These are phyloP conservation scores for Flueggea neowawraea DNA, from an alignment of 441 rosid genomes.

Conservation along the genomic window DNA sequence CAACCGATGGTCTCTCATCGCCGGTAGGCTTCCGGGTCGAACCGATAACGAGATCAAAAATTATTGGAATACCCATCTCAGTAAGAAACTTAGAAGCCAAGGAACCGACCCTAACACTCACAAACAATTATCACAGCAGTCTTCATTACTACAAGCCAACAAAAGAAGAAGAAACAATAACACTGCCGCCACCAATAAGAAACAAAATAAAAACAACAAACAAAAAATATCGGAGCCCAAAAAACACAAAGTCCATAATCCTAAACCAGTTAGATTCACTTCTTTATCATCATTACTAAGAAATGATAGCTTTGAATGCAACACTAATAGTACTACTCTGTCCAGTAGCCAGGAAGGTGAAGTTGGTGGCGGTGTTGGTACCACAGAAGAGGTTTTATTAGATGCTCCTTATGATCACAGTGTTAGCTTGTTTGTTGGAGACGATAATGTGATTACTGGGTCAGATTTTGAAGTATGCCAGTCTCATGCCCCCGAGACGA, in stretches of 20 bases:
- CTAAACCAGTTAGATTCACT: constrained; percentile 37
- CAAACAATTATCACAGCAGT: constrained; percentile 19
- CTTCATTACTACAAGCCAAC: neutral
- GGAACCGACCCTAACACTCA: constrained; percentile 37
- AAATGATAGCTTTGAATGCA: constrained; percentile 32
- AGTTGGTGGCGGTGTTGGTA: neutral
- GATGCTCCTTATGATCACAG: constrained; percentile 6
- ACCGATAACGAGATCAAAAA: constrained; percentile 80
- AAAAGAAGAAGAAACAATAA: constrained; percentile 12
- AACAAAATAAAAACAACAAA: neutral
- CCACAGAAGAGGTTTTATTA: neutral
- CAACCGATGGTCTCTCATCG: constrained; percentile 72
- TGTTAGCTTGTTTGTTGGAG: constrained; percentile 18
- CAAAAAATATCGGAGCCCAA: neutral
- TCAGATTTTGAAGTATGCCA: constrained; percentile 24
- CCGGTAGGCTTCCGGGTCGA: constrained; percentile 73
- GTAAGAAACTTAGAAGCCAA: constrained; percentile 35
- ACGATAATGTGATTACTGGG: constrained; percentile 16
- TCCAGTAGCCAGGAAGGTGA: constrained; percentile 25
- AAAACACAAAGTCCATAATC: constrained; percentile 40
- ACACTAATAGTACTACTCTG: neutral
- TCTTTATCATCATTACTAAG: constrained; percentile 24
- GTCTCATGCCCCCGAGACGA: constrained; percentile 10
- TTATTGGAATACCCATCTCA: constrained; percentile 60
- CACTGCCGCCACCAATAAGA: neutral